Conservation (phyloP, 129 eudicot species). For the Tagetes patula region DNA sequence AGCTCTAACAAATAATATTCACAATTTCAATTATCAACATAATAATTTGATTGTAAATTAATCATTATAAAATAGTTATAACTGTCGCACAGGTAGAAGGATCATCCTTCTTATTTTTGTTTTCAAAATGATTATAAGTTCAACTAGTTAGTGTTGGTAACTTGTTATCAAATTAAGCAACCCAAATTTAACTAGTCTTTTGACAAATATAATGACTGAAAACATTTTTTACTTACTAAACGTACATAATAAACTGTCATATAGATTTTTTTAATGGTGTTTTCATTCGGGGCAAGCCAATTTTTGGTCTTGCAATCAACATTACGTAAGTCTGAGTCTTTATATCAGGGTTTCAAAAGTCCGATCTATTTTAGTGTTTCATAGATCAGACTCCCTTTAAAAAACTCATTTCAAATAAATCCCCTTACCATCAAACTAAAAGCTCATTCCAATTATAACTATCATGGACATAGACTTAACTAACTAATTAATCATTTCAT, state of each 20-base stretch:
- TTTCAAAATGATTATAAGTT: not conserved
- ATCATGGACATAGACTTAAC: not conserved
- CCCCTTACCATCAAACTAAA: too few species aligned
- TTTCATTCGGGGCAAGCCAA: too few species aligned
- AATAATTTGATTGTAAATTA: not conserved
- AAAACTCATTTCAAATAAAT: too few species aligned
- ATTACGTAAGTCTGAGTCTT: too few species aligned
- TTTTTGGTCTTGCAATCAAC: too few species aligned
- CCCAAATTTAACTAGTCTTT: not conserved
- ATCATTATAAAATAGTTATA: not conserved
- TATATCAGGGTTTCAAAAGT: too few species aligned
- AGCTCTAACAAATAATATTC: conserved; percentile 8
- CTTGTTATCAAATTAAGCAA: not conserved
- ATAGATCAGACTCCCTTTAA: too few species aligned
- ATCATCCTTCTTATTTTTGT: not conserved
- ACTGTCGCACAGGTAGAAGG: not conserved
- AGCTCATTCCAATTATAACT: too few species aligned
- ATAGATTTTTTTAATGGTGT: not conserved
- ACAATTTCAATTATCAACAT: not conserved
- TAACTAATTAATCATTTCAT: conserved; percentile 5
- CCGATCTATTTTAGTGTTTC: too few species aligned
- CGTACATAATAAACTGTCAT: not conserved
- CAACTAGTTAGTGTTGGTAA: not conserved
- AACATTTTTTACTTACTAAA: not conserved
- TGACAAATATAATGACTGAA: not conserved